Base-by-base conservation (phyloP, 129 eudicot species). In the Centrapalus pauciflorus region DNA sequence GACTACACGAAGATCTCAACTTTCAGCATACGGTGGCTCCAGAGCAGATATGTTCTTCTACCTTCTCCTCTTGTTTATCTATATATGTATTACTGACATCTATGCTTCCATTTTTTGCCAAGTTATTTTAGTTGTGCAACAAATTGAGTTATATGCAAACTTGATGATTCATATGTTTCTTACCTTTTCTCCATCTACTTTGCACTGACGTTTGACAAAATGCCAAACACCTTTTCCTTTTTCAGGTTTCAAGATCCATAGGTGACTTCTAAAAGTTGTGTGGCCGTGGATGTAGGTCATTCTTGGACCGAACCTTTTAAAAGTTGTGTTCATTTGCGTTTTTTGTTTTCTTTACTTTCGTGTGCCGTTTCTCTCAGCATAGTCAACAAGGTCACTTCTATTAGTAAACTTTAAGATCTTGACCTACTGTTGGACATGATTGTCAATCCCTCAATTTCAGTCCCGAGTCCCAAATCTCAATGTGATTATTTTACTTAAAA, bases 191-290 rank as follows among this genome's bases (percentile, higher is more conserved):
- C 4, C 40, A 52, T 74, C 40, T 8, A 54, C 27, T 25, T 3
- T 6, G 19, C 6, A 48, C 54, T 48, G 54, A 48, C 54, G 23
- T 41, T 40, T 67, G 41, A 34, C 25, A 33, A 60, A 57, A 25
- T 25, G 38, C 37, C 29, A 33, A 51, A 43, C 11, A 12, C 65
- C 71, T 9, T 54, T 11, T 66, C 50, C 21, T 26, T 68, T 69
- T 66, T 13, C 81, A 88, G 96, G 91, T 88, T 26, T 88, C 96
- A 13, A 84, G 96, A 82, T 88, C 96, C 30, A 88, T 88, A 43
- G 96, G 96, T 6, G 96, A 88, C 24, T 83, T 84, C 58, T 88
- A 88, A n/a, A n/a, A n/a, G n/a, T n/a, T n/a, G n/a, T n/a, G n/a
- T n/a, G n/a, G n/a, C n/a, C n/a, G n/a, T n/a, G n/a, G n/a, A n/a